Conservation (phyloP, 2,329 filamentous ascomycete genomes). For the Trichoderma koningii region DNA sequence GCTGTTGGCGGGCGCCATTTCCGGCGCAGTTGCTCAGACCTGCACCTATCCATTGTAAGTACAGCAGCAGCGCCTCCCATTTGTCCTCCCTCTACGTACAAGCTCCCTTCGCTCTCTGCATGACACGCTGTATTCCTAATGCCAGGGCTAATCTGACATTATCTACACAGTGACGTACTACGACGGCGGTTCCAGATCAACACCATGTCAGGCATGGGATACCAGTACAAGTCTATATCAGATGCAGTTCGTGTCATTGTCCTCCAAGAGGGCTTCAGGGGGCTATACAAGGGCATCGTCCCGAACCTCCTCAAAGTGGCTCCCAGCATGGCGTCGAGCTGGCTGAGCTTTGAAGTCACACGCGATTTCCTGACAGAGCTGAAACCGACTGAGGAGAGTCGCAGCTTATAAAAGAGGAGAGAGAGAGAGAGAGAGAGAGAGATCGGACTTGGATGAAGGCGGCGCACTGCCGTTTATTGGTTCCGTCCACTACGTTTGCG, state of each 20-base stretch:
- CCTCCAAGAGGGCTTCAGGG: slow-evolving; percentile 76
- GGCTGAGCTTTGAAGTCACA: slow-evolving; percentile 94
- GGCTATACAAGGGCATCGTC: slow-evolving; percentile 93
- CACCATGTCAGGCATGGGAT: slow-evolving; percentile 98
- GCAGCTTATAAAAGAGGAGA: neutral
- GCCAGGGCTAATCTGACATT: slow-evolving; percentile 22
- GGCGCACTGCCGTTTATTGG: neutral
- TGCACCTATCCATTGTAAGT: slow-evolving; percentile 97
- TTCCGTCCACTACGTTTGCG: neutral
- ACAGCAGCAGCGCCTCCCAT: neutral
- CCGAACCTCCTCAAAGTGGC: slow-evolving; percentile 96
- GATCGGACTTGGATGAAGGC: neutral
- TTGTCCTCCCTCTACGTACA: no score
- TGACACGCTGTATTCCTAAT: no score
- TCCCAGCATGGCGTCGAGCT: slow-evolving; percentile 97
- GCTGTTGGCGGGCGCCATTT: slow-evolving; percentile 84
- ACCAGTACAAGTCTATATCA: slow-evolving; percentile 84
- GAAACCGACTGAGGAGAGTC: slow-evolving; percentile 37
- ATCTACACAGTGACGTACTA: slow-evolving; percentile 71
- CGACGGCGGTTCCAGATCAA: slow-evolving; percentile 97
- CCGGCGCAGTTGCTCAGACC: slow-evolving; percentile 94
- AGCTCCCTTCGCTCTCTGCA: slow-evolving; percentile 12
- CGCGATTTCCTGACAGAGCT: slow-evolving; percentile 78
- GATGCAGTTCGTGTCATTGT: slow-evolving; percentile 84
- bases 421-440: no score